Base-by-base conservation (phyloP, 352 stramenopile species). In the Phytophthora litchii region DNA sequence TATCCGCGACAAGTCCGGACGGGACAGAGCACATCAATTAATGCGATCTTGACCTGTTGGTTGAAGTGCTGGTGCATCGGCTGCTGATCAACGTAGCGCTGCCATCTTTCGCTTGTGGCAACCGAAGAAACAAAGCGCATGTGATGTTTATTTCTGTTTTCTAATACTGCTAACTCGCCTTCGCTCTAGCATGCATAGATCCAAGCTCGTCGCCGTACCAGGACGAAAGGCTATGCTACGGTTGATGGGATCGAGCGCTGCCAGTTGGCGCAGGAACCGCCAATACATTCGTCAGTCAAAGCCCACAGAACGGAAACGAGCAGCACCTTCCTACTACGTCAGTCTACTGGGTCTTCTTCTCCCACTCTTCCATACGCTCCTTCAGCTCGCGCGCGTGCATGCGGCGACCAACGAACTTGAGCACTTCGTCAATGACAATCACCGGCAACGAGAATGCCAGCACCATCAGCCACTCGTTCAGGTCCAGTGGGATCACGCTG, bases 371-470 rank as follows among this genome's bases (percentile, higher is more conserved):
- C 67, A 95, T 69, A 47, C 86, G 86, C 37, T 76, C 41, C 56
- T 88, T 74, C 31, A 95, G 71, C 65, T 95, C 86, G 10, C 76
- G 76, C 23, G 76, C 80, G 36, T 76, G 74, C 64, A 95, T 95
- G 53, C 83, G 76, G 36, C 91, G 88, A 14, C 90, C 92, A 14
- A 97, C 59, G 52, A 97, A 87, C 78, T 98, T 98, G 55, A 98
- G 81, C 35, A 97, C 81, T 69, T 98, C 94, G 63, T 98, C 94
- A 58, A 98, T 97, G 17, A 98, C 43, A 64, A 98, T 94, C 12
- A 98, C 94, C 3, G 92, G 89, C 41, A 97, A 52, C 27, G 94
- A 98, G 63, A 98, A 98, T 37, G 76, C 74, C 29, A 98, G 68
- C 48, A 98, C 92, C 46, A 97, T 60, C 17, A 95, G 65, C 94